Evolutionary conservation across 345 rosid genomes (phyloP).

Genomic region (Turnera subulata): DNA sequence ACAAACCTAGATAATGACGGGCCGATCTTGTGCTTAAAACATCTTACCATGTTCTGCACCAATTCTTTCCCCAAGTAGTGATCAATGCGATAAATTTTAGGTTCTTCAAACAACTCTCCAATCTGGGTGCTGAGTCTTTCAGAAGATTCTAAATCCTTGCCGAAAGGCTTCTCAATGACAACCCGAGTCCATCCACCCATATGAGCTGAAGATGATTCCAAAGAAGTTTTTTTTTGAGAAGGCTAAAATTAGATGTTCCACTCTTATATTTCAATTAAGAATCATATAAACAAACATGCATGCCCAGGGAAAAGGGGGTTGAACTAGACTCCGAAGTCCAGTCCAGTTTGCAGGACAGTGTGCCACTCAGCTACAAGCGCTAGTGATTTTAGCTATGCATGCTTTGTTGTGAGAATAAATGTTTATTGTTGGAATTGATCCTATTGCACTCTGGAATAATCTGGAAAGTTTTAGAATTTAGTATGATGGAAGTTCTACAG

Average conservation of each 20-base stretch:
- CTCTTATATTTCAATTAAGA: not conserved
- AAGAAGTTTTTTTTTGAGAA: not conserved
- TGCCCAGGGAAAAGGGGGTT: not conserved
- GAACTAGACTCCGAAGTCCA: not conserved
- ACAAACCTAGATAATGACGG: too few relatives aligned
- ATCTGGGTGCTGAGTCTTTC: constrained; percentile 82
- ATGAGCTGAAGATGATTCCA: constrained; percentile 48
- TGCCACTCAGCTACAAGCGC: too few relatives aligned
- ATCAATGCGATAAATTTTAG: constrained; percentile 90
- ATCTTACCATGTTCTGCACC: constrained; percentile 91
- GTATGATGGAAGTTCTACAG: too few relatives aligned
- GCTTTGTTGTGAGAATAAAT: too few relatives aligned
- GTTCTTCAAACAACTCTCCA: constrained; percentile 85
- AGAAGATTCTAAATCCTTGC: constrained; percentile 79
- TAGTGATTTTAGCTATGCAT: too few relatives aligned
- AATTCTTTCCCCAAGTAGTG: constrained; percentile 96
- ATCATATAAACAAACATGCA: constrained; percentile 7
- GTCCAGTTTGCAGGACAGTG: too few relatives aligned
- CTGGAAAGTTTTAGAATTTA: too few relatives aligned
- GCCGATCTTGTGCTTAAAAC: constrained; percentile 4
- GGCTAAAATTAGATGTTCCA: not conserved
- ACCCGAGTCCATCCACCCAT: constrained; percentile 96
- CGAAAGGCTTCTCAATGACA: constrained; percentile 97
- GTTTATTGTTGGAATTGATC: too few relatives aligned
- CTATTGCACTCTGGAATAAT: too few relatives aligned